Evolutionary conservation across 257 asterid species (phyloP), one percentile per base, ranked within the genome.

Genomic region (Nicotiana tabacum): DNA sequence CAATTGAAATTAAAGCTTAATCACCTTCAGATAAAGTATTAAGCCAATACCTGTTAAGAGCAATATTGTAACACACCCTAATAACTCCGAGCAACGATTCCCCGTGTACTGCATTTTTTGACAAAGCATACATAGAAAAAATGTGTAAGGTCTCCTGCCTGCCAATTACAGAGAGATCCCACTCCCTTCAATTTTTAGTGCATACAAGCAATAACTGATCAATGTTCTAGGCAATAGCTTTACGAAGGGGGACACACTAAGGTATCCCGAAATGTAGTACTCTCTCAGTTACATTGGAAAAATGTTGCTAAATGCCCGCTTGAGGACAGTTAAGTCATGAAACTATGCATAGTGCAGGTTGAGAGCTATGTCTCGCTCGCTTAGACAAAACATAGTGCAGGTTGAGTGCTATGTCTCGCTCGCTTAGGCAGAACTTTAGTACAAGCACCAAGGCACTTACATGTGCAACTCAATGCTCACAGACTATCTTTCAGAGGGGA

Each of bases 41-140:
- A 46, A 66, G 82, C 70, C 82, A 84, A 85, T 90, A 94, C 99
- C 99, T 96, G 87, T 96, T 92, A 77, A 96, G 97, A 84, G 98
- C 98, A 85, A 94, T 91, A 85, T 93, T 96, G 82, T 94, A 96
- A 92, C 99, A 96, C 67, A 93, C 97, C 88, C 98, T 91, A 86
- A 96, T 94, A 83, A 96, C 97, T 70, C 92, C 94, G 69, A 96
- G 94, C 94, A 96, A 87, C 24, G 95, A 87, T 86, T 96, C 99
- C 81, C 99, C 99, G 77, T 96, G 99, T 90, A 96, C 99, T 96
- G 92, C 91, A 96, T 35, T 69, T 68, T 37, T 77, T 83, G 80
- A 69, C 78, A 66, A 51, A 48, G 67, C 78, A 65, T 32, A 66
- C 30, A 39, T 72, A 33, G 78, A 66, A 83, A 33, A 55, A 39